These are phyloP conservation scores for Rhytidhysteron rufulum DNA, from an alignment of 2,329 filamentous ascomycete species.

Conservation along the genomic window DNA sequence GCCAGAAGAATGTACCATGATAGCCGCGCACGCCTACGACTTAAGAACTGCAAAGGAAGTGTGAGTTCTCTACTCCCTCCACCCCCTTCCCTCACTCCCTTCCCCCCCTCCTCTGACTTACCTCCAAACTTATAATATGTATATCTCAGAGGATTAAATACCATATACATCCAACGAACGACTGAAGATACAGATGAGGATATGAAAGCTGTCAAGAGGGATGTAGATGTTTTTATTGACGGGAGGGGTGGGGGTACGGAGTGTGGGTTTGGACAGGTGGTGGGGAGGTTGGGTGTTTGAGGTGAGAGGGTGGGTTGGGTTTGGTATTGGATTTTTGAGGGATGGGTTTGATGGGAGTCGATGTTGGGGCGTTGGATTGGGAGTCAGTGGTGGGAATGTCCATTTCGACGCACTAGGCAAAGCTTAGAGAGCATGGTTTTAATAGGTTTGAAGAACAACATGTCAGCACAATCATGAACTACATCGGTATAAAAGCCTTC, in stretches of 20 bases:
- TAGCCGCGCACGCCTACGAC: conserved; percentile 55
- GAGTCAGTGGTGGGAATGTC: too few relatives aligned
- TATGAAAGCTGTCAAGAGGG: not conserved
- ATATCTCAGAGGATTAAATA: not conserved
- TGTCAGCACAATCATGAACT: too few relatives aligned
- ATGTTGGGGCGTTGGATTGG: too few relatives aligned
- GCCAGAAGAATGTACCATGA: conserved; percentile 48
- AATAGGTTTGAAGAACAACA: too few relatives aligned
- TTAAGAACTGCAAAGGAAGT: conserved; percentile 46
- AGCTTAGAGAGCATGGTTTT: too few relatives aligned
- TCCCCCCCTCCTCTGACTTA: not conserved
- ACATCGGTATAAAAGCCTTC: too few relatives aligned
- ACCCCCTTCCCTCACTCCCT: too few relatives aligned
- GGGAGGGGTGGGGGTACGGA: not conserved
- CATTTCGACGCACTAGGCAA: too few relatives aligned
- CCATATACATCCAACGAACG: not conserved
- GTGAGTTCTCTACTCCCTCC: too few relatives aligned
- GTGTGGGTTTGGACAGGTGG: not conserved
- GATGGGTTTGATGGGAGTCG: too few relatives aligned
- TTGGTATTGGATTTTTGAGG: too few relatives aligned
- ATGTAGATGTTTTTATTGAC: not conserved
- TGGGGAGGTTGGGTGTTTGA: not conserved
- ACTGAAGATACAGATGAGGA: not conserved
- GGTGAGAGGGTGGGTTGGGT: not conserved
- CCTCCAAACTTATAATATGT: conserved; percentile 11